These are phyloP conservation scores for Lepiota brunneoincarnata DNA, from an alignment of 768 basidiomycete genomes.

Conservation along the genomic window DNA sequence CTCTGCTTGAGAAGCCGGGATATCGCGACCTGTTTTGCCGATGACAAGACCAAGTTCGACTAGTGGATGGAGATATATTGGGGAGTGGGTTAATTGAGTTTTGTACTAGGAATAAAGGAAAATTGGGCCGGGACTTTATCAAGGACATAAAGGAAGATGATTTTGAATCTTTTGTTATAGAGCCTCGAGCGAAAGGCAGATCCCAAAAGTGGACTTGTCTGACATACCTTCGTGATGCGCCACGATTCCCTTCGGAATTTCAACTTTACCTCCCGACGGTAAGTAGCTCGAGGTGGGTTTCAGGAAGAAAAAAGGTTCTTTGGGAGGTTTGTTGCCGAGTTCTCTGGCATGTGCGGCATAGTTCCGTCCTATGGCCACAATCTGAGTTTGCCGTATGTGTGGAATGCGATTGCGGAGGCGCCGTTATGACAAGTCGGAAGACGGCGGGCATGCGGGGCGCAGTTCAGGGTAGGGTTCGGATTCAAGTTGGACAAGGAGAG, in stretches of 20 bases:
- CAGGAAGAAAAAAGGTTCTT: constrained; percentile 97
- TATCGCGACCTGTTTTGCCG: constrained; percentile 82
- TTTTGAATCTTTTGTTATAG: too few species aligned
- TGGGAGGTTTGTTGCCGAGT: constrained; percentile 82
- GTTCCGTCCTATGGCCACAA: constrained; percentile 95
- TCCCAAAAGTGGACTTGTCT: background rate
- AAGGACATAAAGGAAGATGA: background rate
- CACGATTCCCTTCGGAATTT: constrained; percentile 80
- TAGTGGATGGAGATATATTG: constrained; percentile 20
- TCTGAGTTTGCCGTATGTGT: constrained; percentile 38
- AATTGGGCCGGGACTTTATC: too few species aligned
- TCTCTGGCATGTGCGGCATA: constrained; percentile 92
- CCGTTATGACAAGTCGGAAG: background rate
- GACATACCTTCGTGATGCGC: constrained; percentile 87
- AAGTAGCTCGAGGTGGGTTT: constrained; percentile 95
- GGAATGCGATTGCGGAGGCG: background rate
- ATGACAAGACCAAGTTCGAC: constrained; percentile 98
- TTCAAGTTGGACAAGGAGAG: background rate
- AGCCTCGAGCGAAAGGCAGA: too few species aligned
- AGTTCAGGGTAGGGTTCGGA: background rate
- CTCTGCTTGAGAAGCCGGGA: constrained; percentile 67
- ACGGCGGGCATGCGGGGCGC: too few species aligned
- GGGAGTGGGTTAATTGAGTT: too few species aligned
- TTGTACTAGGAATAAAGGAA: too few species aligned
- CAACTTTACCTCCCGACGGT: constrained; percentile 69